phyloP scores from a whole-genome alignment of 2,329 filamentous ascomycete genomes.

The Pyricularia sp. region DNA sequence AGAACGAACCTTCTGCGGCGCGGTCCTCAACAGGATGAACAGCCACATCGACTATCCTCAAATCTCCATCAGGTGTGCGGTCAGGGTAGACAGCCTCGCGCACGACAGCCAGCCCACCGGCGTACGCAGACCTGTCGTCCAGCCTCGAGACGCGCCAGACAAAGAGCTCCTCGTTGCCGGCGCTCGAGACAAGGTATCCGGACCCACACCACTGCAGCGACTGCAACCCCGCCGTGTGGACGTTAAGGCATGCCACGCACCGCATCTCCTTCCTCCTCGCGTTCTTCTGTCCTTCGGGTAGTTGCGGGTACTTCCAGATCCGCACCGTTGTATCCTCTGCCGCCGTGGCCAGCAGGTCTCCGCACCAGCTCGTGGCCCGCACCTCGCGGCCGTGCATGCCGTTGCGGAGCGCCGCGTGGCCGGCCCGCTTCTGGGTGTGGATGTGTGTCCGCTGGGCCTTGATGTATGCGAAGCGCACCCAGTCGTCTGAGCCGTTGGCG shows the following conservation, averaged over 20 bases:
- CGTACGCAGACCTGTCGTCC: conserved; percentile 27
- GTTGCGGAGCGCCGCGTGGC: conserved; percentile 41
- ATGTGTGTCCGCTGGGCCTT: conserved; percentile 49
- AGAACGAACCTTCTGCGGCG: conserved; percentile 24
- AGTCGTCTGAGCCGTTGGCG: conserved; percentile 15
- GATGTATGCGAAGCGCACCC: conserved; percentile 60
- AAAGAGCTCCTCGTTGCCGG: conserved; percentile 81
- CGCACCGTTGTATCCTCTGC: conserved; percentile 69
- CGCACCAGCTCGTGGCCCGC: conserved; percentile 33
- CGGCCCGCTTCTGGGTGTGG: conserved; percentile 28
- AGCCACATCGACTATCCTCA: conserved; percentile 77
- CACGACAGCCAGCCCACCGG: conserved; percentile 39
- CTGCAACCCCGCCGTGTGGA: conserved; percentile 79
- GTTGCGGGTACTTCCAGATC: conserved; percentile 49
- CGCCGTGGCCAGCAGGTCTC: conserved; percentile 47
- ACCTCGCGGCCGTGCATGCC: conserved; percentile 87
- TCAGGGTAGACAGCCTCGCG: conserved; percentile 47
- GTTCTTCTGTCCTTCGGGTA: not conserved
- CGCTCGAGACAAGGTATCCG: conserved; percentile 64
- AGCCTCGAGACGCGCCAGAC: conserved; percentile 62
- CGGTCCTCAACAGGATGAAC: conserved; percentile 21
- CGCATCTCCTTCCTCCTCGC: conserved; percentile 14
- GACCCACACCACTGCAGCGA: conserved; percentile 62
- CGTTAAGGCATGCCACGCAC: conserved; percentile 59
- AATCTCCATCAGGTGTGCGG: conserved; percentile 47